Conservation (phyloP, 208 protist species). For the Leptomonas pyrrhocoris region DNA sequence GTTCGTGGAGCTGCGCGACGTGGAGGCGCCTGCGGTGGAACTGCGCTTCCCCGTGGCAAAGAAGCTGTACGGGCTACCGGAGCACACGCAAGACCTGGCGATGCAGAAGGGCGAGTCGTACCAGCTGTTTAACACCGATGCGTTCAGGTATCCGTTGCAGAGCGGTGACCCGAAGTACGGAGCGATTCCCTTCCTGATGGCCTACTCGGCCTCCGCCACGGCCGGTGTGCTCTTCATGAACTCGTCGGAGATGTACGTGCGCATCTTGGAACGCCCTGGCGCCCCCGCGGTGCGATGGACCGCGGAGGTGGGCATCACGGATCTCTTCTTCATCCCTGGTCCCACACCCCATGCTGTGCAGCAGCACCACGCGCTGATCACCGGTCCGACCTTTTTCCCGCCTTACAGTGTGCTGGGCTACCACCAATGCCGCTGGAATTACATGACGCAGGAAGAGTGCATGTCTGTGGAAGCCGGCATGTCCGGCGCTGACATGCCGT, state of each 20-base stretch:
- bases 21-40: slow-evolving; percentile 9
- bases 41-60: slow-evolving; percentile 53
- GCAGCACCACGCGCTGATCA: slow-evolving; percentile 91
- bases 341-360: slow-evolving; percentile 80
- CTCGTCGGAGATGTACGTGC: slow-evolving; percentile 76
- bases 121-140: slow-evolving; percentile 97
- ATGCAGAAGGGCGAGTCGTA: slow-evolving; percentile 85
- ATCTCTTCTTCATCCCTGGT: slow-evolving; percentile 96
- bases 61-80: slow-evolving; percentile 94
- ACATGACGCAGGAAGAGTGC: slow-evolving; percentile 93
- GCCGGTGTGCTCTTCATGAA: slow-evolving; percentile 95
- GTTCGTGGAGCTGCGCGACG: slow-evolving; percentile 11
- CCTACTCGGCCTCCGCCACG: slow-evolving; percentile 59
- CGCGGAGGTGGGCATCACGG: slow-evolving; percentile 91
- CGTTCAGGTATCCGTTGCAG: slow-evolving; percentile 97
- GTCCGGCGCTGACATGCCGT: slow-evolving; percentile 95
- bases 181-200: slow-evolving; percentile 94
- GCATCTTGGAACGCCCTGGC: slow-evolving; percentile 11
- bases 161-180: slow-evolving; percentile 95
- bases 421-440: slow-evolving; percentile 99
- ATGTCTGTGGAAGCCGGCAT: slow-evolving; percentile 89
- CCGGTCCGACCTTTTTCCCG: slow-evolving; percentile 93
- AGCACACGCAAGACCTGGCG: slow-evolving; percentile 91
- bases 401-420: slow-evolving; percentile 96
- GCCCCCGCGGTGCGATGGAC: slow-evolving; percentile 85